phyloP scores from a whole-genome alignment of 1,139 yeast species.

The Pichia sp. region DNA sequence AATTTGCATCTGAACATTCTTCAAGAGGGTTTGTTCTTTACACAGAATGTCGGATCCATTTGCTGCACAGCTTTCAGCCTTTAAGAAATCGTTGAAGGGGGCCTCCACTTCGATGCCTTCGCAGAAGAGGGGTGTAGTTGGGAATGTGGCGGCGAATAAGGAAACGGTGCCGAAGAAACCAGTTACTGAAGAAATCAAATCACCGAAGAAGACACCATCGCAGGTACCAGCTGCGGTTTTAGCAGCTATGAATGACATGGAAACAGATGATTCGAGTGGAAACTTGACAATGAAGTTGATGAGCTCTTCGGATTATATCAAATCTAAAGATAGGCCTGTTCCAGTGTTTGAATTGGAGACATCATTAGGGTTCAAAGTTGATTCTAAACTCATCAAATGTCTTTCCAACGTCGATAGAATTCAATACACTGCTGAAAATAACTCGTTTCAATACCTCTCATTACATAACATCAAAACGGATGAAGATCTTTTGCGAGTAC shows the following conservation, averaged over 20 bases:
- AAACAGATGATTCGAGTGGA: constrained; percentile 5
- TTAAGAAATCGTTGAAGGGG: constrained; percentile 44
- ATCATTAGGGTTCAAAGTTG: constrained; percentile 37
- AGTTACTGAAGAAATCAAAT: not conserved
- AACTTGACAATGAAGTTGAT: constrained; percentile 24
- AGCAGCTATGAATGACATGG: constrained; percentile 1
- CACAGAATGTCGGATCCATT: constrained; percentile 30
- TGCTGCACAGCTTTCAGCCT: constrained; percentile 48
- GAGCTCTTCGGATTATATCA: constrained; percentile 78
- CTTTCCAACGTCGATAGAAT: constrained; percentile 71
- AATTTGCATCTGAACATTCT: too few relatives aligned
- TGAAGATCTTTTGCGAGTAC: constrained; percentile 64
- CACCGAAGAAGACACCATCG: not conserved
- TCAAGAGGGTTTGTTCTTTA: too few relatives aligned
- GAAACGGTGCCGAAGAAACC: not conserved
- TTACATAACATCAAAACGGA: constrained; percentile 79
- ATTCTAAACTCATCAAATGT: constrained; percentile 54
- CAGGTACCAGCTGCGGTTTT: not conserved
- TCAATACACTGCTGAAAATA: constrained; percentile 46
- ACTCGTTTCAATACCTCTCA: constrained; percentile 79
- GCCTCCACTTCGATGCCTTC: not conserved
- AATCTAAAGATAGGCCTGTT: constrained; percentile 55
- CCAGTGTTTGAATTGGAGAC: constrained; percentile 59
- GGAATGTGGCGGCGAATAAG: not conserved
- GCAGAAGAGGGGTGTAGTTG: not conserved